phyloP scores from a whole-genome alignment of 169 alveolate species.

The Eimeria brunetti region DNA sequence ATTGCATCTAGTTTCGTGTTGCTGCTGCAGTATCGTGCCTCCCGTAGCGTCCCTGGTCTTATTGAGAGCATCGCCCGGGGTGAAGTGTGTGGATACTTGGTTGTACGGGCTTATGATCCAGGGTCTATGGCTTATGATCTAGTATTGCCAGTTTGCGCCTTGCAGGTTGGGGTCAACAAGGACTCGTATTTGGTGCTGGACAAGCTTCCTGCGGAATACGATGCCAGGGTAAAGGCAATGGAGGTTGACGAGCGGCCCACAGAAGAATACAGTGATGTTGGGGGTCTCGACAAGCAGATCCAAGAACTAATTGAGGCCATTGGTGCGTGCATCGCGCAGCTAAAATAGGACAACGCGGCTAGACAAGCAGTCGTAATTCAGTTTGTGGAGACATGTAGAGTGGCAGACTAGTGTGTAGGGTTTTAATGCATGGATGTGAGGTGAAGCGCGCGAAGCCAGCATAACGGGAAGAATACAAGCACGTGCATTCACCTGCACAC shows the following conservation, averaged over 20 bases:
- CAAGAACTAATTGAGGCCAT: slow-evolving; percentile 99
- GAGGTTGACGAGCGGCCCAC: slow-evolving; percentile 99
- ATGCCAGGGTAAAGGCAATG: slow-evolving; percentile 99
- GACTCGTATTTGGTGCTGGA: slow-evolving; percentile 98
- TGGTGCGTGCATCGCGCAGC: slow-evolving; percentile 64
- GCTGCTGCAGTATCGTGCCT: background rate
- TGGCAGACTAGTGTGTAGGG: background rate
- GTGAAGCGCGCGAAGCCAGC: background rate
- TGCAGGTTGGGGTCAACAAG: slow-evolving; percentile 99
- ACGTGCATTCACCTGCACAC: background rate
- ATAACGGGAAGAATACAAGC: background rate
- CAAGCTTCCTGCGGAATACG: slow-evolving; percentile 99
- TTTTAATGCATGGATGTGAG: background rate
- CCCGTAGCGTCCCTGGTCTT: background rate
- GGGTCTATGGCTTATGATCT: background rate
- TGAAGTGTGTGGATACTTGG: background rate
- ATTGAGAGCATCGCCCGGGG: background rate
- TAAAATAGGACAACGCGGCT: background rate
- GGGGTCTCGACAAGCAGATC: slow-evolving; percentile 99
- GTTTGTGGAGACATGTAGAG: background rate
- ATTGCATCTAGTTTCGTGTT: background rate
- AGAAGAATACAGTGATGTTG: slow-evolving; percentile 99
- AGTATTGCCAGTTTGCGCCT: slow-evolving; percentile 86
- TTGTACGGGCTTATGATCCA: background rate
- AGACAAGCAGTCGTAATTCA: background rate